Evolutionary conservation across 2,329 filamentous ascomycete species (phyloP).

Genomic region (Fusarium annulatum): DNA sequence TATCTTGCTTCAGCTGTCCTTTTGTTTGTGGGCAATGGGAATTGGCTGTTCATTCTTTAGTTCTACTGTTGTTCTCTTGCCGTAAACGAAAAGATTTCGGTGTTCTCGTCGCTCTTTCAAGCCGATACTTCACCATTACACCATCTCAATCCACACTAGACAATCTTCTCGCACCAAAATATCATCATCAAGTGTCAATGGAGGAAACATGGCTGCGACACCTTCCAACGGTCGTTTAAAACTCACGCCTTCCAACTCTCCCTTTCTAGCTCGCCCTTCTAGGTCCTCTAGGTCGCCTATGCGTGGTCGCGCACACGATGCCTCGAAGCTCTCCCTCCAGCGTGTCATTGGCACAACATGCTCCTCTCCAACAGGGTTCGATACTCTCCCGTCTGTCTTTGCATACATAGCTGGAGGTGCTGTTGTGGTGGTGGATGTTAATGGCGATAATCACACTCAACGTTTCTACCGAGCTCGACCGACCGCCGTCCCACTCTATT

Average conservation of each 20-base stretch:
- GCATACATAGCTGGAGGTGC: conserved; percentile 94
- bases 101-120: conserved; percentile 3
- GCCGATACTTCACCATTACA: conserved; percentile 21
- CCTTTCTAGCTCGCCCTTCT: conserved; percentile 69
- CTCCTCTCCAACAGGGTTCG: conserved; percentile 85
- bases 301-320: conserved; percentile 63
- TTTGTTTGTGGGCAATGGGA: conserved; percentile 10
- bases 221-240: conserved; percentile 70
- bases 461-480: conserved; percentile 92
- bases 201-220: conserved; percentile 68
- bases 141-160: conserved; percentile 14
- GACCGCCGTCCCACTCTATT: conserved; percentile 74
- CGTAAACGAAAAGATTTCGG: not conserved
- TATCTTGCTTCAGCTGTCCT: conserved; percentile 29
- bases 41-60: conserved; percentile 12
- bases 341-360: conserved; percentile 94
- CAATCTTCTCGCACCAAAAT: conserved; percentile 14
- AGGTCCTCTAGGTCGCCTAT: conserved; percentile 72
- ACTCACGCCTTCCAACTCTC: conserved; percentile 81
- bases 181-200: conserved; percentile 57
- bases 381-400: conserved; percentile 80
- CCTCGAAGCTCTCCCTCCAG: conserved; percentile 76
- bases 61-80: conserved; percentile 6
- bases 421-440: conserved; percentile 87
- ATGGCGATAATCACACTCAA: conserved; percentile 75